Percentiles rank a stretch among this genome's conserved stretches.
Evolutionary conservation across 2,329 filamentous ascomycete species (phyloP).

Genomic region (Xylaria sp.): DNA sequence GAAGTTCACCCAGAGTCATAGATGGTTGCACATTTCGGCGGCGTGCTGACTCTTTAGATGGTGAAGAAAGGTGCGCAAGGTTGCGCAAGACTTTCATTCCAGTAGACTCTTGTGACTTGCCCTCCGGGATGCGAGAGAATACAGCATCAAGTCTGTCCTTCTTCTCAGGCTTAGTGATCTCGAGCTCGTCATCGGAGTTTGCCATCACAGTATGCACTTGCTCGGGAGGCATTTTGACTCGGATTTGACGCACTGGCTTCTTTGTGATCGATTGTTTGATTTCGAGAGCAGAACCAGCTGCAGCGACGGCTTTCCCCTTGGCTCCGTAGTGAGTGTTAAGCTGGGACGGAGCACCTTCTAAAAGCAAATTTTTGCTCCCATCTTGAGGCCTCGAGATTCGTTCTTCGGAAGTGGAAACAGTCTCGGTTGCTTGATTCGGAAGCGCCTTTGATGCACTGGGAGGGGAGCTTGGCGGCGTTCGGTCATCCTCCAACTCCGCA

Average conservation of each 20-base stretch:
- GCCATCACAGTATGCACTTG: constrained; percentile 54
- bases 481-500: constrained; percentile 61
- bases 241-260: constrained; percentile 60
- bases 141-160: constrained; percentile 68
- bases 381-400: constrained; percentile 38
- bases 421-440: constrained; percentile 19
- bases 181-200: constrained; percentile 70
- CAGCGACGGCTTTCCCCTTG: constrained; percentile 65
- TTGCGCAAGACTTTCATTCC: constrained; percentile 76
- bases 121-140: constrained; percentile 75
- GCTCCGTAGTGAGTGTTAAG: constrained; percentile 62
- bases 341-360: constrained; percentile 51
- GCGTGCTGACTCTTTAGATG: constrained; percentile 61
- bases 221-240: constrained; percentile 60
- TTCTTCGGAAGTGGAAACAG: constrained; percentile 28
- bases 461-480: constrained; percentile 80
- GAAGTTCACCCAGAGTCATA: constrained; percentile 77
- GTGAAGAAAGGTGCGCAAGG: constrained; percentile 77
- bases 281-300: constrained; percentile 46
- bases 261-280: constrained; percentile 43
- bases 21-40: constrained; percentile 59
- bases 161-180: constrained; percentile 63
- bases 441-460: constrained; percentile 53
- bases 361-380: constrained; percentile 53
- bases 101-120: constrained; percentile 69